Base-by-base conservation (phyloP, 2,329 filamentous ascomycete genomes). In the Beauveria medogensis region DNA sequence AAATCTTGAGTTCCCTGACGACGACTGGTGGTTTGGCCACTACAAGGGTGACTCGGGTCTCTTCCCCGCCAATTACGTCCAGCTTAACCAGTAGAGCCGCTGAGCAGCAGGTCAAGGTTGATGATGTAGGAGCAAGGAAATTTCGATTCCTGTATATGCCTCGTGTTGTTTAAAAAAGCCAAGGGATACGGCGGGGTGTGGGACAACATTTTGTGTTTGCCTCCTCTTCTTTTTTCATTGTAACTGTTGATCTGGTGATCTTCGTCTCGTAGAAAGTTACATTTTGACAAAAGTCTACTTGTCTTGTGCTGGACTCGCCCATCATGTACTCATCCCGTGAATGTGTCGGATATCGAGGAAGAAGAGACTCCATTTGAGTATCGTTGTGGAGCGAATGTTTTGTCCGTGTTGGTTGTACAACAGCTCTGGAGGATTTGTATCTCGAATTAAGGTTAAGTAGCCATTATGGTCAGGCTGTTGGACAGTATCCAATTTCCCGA, bases 1-100 rank as follows among this genome's bases (percentile, higher is more conserved):
- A 30, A 83, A 89, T 70, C 78, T 99, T 65, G 91, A 97, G 78
- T 97, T 97, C 75, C 94, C 94, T 2, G 94, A 97, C 69, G 93
- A 97, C 66, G 94, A 99, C 72, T 99, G 94, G 94, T 99, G 94
- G 94, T 89, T 93, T 68, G 94, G 94, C 62, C 86, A 90, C 69
- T 95, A 89, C 74, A 81, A 86, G 28, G 92, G 92, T 55, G 83
- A 87, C 62, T 83, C 83, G 34, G 94, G 94, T 64, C 81, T 99
- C 51, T 99, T 99, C 84, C 86, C 86, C 14, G 82, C 86, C 70
- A 88, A 89, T 72, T 89, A 89, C 67, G 86, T 89, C 64, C 77
- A 86, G 72, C 74, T 87, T 59, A 75, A 84, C 67, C 64, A 71
- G 64, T 61, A 61, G 52, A 41, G 34, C 30, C 30, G 24, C 5